phyloP scores from a whole-genome alignment of 139 green algal genomes.

The Chlamydomonas asymmetrica region DNA sequence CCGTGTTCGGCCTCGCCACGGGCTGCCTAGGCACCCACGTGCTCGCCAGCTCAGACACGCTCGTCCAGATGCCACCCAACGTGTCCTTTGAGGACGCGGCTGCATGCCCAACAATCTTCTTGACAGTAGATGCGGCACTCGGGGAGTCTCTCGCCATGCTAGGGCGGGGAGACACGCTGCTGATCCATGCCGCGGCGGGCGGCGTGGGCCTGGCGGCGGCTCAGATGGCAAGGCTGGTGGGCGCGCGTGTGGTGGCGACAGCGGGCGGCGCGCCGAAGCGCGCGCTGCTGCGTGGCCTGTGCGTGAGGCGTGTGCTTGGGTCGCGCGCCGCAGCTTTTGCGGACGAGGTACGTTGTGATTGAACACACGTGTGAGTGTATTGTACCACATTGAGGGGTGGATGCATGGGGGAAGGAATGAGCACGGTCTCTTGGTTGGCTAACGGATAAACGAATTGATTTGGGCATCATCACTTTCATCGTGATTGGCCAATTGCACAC shows the following conservation, averaged over 20 bases:
- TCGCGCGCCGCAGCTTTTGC: conserved; percentile 71
- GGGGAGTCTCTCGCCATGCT: conserved; percentile 25
- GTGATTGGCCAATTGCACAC: too few species aligned
- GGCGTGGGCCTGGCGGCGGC: conserved; percentile 74
- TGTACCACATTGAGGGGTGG: too few species aligned
- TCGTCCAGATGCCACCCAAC: conserved; percentile 63
- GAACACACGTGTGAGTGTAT: too few species aligned
- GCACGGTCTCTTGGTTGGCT: too few species aligned
- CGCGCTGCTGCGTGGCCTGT: conserved; percentile 56
- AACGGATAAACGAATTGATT: too few species aligned
- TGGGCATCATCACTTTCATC: too few species aligned
- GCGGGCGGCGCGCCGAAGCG: conserved; percentile 76
- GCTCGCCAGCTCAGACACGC: conserved; percentile 25
- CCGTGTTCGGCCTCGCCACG: conserved; percentile 76
- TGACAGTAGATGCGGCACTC: conserved; percentile 40
- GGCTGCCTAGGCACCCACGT: conserved; percentile 74
- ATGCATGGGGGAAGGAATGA: too few species aligned
- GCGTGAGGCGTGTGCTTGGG: conserved; percentile 42
- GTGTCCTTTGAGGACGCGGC: conserved; percentile 68
- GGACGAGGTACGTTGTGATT: too few species aligned
- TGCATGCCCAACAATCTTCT: conserved; percentile 61
- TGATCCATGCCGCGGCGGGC: conserved; percentile 65
- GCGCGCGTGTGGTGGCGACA: conserved; percentile 58
- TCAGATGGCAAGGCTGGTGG: conserved; percentile 47
- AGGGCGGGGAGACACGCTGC: conserved; percentile 33